A percentile compares a stretch with the other conserved stretches of the same genome.
Evolutionary conservation across 2,329 filamentous ascomycete genomes (phyloP).

Genomic region (Colletotrichum sp.): DNA sequence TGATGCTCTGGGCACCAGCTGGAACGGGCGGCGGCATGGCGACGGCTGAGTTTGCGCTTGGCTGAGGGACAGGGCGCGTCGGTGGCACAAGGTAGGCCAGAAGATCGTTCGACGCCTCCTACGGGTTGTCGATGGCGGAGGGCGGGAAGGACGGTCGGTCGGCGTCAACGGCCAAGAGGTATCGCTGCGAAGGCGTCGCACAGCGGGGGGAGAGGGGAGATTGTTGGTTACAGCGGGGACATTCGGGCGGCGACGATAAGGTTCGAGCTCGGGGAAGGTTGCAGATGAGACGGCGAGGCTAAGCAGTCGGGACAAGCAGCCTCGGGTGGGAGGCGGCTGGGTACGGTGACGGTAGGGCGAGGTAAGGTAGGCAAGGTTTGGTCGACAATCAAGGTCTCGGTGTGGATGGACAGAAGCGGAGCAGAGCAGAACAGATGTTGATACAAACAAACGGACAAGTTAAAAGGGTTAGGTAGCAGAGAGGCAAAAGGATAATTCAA

Average conservation of each 20-base stretch:
- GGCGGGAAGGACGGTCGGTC: neutral
- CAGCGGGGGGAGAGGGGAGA: neutral
- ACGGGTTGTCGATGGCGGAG: neutral
- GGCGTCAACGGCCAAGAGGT: neutral
- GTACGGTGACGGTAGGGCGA: neutral
- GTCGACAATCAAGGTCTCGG: neutral
- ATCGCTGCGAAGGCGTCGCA: neutral
- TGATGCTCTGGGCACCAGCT: conserved; percentile 22
- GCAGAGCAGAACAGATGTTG: neutral
- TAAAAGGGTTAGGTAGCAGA: neutral
- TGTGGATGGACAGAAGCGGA: neutral
- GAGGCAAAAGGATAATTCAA: neutral
- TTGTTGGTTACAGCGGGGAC: conserved; percentile 13
- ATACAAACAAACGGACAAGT: neutral
- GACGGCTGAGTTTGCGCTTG: conserved; percentile 6
- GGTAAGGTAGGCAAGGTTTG: neutral
- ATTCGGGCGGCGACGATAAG: conserved; percentile 15
- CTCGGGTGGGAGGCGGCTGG: neutral
- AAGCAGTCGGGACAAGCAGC: neutral
- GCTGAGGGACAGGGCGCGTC: neutral
- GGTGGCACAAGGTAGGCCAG: neutral
- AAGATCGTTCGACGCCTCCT: neutral
- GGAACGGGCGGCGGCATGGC: conserved; percentile 7
- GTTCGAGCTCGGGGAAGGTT: neutral
- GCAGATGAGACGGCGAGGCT: neutral